These are phyloP conservation scores for Penicillium sp. DNA, from an alignment of 2,329 filamentous ascomycete species.

Conservation along the genomic window DNA sequence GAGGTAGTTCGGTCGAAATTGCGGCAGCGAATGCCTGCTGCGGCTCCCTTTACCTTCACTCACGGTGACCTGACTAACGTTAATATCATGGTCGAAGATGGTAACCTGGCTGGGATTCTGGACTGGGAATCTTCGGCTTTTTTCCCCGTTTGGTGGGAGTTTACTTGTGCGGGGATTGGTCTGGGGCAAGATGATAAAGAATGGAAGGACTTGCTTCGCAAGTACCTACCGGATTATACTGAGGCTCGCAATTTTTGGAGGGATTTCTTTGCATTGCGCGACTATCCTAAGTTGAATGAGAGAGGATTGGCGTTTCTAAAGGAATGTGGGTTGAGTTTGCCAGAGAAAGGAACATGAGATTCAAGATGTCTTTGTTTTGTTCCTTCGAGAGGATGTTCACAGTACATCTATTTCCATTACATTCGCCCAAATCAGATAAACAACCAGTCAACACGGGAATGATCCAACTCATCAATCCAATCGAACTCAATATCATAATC, in stretches of 20 bases:
- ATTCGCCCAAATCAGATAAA: constrained; percentile 32
- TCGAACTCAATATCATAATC: constrained; percentile 36
- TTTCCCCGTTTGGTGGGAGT: constrained; percentile 40
- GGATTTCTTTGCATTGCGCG: neutral
- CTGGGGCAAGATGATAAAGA: constrained; percentile 11
- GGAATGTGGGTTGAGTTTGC: neutral
- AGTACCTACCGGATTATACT: neutral
- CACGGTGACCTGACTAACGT: constrained; percentile 37
- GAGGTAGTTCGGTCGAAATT: constrained; percentile 12
- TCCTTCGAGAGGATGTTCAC: too few species aligned
- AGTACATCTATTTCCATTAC: too few species aligned
- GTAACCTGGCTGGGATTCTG: constrained; percentile 36
- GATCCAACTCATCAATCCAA: constrained; percentile 42
- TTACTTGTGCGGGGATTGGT: constrained; percentile 9
- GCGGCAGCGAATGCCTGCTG: constrained; percentile 19
- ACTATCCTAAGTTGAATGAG: neutral
- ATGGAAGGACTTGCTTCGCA: constrained; percentile 13
- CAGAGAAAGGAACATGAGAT: neutral
- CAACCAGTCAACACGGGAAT: constrained; percentile 41
- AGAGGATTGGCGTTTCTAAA: neutral
- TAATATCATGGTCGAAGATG: constrained; percentile 43
- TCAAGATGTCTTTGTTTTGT: too few species aligned
- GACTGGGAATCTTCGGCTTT: constrained; percentile 41
- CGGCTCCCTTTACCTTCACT: constrained; percentile 36
- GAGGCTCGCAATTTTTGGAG: neutral